Base-by-base conservation (phyloP, 306 rosid species). In the Morella rubra region DNA sequence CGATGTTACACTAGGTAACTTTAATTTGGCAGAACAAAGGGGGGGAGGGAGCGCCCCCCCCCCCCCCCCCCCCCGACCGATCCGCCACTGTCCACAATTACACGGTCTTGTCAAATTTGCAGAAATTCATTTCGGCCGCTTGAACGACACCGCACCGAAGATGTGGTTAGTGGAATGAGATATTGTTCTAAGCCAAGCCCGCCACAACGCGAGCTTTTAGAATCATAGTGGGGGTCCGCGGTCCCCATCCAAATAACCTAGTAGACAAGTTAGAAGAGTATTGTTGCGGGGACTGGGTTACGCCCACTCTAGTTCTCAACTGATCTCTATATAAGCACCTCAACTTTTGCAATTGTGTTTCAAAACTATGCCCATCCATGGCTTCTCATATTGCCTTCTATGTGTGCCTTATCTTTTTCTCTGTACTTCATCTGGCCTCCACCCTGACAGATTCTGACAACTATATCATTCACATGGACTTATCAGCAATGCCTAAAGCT, bases 401-500 rank as follows among this genome's bases (percentile, higher is more conserved):
- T 73, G 5, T 80, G 0, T 80, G 75, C 42, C 73, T 80, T 62
- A 41, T 37, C 44, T 61, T 11, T 58, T 15, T 73, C 40, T 45
- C 82, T 50, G 1, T 75, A 24, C 19, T 81, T 19, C 54, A 55
- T 59, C 49, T 81, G 0, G 66, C 69, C 46, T 51, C 72, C 65
- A 52, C 79, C 9, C 11, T 79, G 27, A 84, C 86, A 75, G 81
- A 86, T 4, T 55, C 79, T 0, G 78, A 87, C 5, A 93, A 85
- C 10, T 89, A 90, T 37, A 89, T 93, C 49, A 76, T 91, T 78
- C 90, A 89, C 76, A 91, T 93, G 98, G 92, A 93, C 72, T 45
- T 71, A 78, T 80, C 90, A 27, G 74, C 85, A 76, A 91, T 87
- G 97, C 98, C 98, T 5, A 85, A 86, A 83, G 79, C 87, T 77